phyloP scores from a whole-genome alignment of 192 early-diverging fungal genomes.

The Backusella tuberculispora region DNA sequence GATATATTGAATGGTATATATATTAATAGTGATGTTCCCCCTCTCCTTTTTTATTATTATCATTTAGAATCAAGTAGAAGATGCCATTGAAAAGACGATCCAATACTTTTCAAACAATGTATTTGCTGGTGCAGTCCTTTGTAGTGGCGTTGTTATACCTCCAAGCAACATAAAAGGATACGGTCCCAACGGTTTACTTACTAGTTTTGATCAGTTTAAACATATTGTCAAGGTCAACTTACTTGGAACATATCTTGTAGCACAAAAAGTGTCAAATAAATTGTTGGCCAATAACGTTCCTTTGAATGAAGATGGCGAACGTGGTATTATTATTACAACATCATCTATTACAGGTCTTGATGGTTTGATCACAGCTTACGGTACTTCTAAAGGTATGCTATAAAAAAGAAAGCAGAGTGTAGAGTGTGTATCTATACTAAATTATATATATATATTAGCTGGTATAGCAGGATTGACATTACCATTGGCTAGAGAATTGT shows the following conservation, averaged over 20 bases:
- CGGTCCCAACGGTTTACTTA: constrained; percentile 23
- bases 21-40: background rate
- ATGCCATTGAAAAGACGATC: constrained; percentile 16
- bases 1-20: background rate
- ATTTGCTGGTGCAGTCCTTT: constrained; percentile 31
- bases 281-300: constrained; percentile 23
- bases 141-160: constrained; percentile 25
- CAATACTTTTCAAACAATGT: background rate
- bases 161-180: constrained; percentile 18
- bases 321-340: constrained; percentile 35
- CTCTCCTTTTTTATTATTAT: background rate
- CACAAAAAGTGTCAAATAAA: constrained; percentile 24
- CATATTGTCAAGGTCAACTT: constrained; percentile 31
- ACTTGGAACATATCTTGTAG: constrained; percentile 36
- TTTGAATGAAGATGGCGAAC: constrained; percentile 30
- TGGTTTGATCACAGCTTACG: constrained; percentile 30
- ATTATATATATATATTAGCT: constrained; percentile 7
- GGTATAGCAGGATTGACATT: constrained; percentile 59
- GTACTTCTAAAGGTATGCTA: constrained; percentile 39
- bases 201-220: constrained; percentile 31
- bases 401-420: background rate
- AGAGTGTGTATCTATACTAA: no score
- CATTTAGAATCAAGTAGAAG: constrained; percentile 17
- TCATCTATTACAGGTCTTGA: constrained; percentile 39
- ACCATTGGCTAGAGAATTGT: constrained; percentile 59